Percentiles rank a stretch among this genome's conserved stretches.
phyloP scores from a whole-genome alignment of 177 flowering plant genomes.

The Tripterygium wilfordii region DNA sequence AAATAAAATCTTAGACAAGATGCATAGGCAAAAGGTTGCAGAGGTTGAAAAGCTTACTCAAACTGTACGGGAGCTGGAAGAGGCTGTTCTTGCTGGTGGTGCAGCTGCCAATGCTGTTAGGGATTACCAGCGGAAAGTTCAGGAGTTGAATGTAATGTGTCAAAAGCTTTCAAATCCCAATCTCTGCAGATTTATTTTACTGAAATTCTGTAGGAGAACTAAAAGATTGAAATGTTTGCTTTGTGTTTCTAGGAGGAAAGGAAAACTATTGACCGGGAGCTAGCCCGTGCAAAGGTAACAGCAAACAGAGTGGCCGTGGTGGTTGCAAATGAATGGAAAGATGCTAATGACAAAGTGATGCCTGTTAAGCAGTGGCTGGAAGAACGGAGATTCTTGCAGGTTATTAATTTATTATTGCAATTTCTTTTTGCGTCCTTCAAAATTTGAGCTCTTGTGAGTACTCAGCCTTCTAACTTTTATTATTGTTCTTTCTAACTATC shows the following conservation, averaged over 20 bases:
- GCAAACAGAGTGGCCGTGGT: constrained; percentile 89
- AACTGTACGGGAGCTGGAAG: constrained; percentile 79
- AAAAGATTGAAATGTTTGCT: constrained; percentile 1
- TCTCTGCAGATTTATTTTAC: too few species aligned
- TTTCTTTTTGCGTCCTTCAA: too few species aligned
- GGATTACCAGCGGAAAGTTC: constrained; percentile 80
- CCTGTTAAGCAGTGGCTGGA: constrained; percentile 72
- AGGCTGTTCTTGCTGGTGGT: constrained; percentile 88
- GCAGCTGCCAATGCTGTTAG: constrained; percentile 91
- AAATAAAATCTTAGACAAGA: constrained; percentile 75
- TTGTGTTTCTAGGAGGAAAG: constrained; percentile 70
- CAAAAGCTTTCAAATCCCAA: too few species aligned
- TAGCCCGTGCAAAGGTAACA: constrained; percentile 90
- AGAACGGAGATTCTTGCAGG: constrained; percentile 61
- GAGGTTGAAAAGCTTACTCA: constrained; percentile 86
- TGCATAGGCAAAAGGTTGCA: constrained; percentile 85
- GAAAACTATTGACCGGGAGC: constrained; percentile 78
- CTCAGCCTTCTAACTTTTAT: too few species aligned
- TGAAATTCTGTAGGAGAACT: too few species aligned
- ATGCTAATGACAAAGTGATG: constrained; percentile 90
- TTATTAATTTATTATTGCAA: too few species aligned
- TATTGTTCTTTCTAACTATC: too few species aligned
- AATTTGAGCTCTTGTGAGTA: too few species aligned
- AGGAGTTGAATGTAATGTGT: constrained; percentile 76
- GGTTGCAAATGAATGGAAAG: constrained; percentile 96